Base-by-base conservation (phyloP, 805 yeast genomes). In the Ogataea henricii region DNA sequence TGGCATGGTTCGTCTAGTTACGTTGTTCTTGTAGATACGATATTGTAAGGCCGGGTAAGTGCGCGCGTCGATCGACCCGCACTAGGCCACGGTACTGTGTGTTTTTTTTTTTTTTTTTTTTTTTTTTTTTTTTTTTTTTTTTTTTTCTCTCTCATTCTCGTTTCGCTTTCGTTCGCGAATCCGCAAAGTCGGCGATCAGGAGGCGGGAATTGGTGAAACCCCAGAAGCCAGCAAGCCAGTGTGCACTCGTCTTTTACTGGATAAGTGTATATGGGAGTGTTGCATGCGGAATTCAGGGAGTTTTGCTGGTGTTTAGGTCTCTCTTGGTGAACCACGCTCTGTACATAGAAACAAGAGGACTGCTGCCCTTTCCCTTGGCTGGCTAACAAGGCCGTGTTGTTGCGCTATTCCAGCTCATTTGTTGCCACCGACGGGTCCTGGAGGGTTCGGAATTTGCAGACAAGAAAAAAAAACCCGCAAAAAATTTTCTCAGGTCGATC, bases 301-400 rank as follows among this genome's bases (percentile, higher is more conserved):
- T 32, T 30, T 33, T 40, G 36, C 30, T 33, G 38, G 38, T 42
- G 33, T 26, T 23, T 32, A 42, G 45, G 37, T 42, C 45, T 33
- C 38, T 42, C 39, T 42, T 33, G 34, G 39, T 42, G 38, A 42
- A 22, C 45, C 45, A 42, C 37, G 39, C 39, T 42, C 40, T 42
- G 45, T 42, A 42, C 38, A 42, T 42, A 42, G 45, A 22, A 42
- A 42, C 39, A 42, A 34, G 45, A 42, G 45, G 39, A 42, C 45
- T 33, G 38, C 30, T 39, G 20, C 27, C 42, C 34, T 18, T 13
- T 39, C 22, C 33, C 30, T 39, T 26, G 42, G 42, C 33, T 39
- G 42, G 42, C 34, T 27, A 16, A 39, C 42, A 16, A 39, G 42
- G 42, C 42, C 42, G 30, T 39, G n/a, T 25, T 38, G 41, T 39